Base-by-base conservation (phyloP, 2,329 filamentous ascomycete genomes). In the Pseudocercospora pini-densiflorae region DNA sequence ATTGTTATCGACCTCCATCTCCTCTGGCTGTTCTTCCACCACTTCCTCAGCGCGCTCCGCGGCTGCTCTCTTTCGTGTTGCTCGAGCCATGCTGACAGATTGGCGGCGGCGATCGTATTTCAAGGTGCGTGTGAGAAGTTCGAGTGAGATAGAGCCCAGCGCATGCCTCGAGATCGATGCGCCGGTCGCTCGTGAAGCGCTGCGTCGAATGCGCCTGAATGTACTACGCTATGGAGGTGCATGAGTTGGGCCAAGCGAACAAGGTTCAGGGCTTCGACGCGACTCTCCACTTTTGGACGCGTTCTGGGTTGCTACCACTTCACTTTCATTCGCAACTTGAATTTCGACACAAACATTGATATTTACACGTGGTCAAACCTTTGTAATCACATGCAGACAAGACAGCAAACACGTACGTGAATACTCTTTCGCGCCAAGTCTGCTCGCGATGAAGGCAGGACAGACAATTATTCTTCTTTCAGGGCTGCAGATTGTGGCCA, bases 1-100 rank as follows among this genome's bases (percentile, higher is more conserved):
- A 16, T 71, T 62, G 29, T 71, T 66, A 29, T 73, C 68, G 31
- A 66, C 64, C 8, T 69, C 65, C 49, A 68, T 65, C 27, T 64
- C 70, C 27, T 74, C 64, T 45, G 54, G 40, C 53, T 63, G 36
- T 40, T 58, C 24, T n/a, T n/a, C 43, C 27, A 31, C 45, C 21
- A 51, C 65, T 51, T 62, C 65, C 31, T 59, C 47, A 14, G 61
- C 47, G 61, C 53, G 55, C 61, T 63, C 61, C 45, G 64, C 40
- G 40, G 40, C 54, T 5, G 64, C 64, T 21, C 47, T 54, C 43
- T 66, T 66, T 27, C 64, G 27, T 21, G 64, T 62, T 23, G 60
- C 54, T 54, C 64, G 64, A 27, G 64, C 43, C 64, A 66, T 66
- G 43, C 16, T 33, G 55, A 19, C 55, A 33, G 55, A n/a, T 19